These are phyloP conservation scores for Cryptococcus floricola DNA, from an alignment of 1,284 basidiomycete species.

Conservation along the genomic window DNA sequence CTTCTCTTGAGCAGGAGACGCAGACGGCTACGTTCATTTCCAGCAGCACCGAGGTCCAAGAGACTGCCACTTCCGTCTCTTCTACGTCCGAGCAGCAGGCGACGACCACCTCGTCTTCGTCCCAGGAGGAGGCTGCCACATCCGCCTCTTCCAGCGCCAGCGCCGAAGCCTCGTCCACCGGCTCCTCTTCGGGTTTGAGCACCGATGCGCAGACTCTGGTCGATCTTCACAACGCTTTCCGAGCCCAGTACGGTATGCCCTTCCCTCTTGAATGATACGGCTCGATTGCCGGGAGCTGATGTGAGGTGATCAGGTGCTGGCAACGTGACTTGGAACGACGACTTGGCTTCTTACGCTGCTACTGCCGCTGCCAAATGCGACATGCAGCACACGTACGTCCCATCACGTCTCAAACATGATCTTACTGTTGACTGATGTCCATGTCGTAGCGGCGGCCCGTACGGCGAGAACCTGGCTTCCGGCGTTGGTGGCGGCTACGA, in stretches of 20 bases:
- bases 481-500: conserved; percentile 27
- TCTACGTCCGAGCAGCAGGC: neutral
- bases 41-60: neutral
- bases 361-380: conserved; percentile 18
- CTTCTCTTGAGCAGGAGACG: neutral
- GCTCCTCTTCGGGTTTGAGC: neutral
- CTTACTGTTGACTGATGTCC: neutral
- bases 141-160: neutral
- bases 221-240: conserved; percentile 35
- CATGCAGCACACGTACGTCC: conserved; percentile 23
- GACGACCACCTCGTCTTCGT: neutral
- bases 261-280: neutral
- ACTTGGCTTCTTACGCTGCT: conserved; percentile 19
- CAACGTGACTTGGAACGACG: conserved; percentile 21
- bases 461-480: conserved; percentile 35
- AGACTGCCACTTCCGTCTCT: neutral
- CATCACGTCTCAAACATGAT: too few species aligned
- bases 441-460: conserved; percentile 13
- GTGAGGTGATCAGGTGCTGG: conserved; percentile 16
- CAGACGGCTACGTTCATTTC: neutral
- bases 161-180: neutral
- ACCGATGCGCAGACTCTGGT: conserved; percentile 18
- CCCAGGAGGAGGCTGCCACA: neutral
- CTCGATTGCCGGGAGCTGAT: neutral
- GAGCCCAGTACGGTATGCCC: conserved; percentile 30